Evolutionary conservation across 75 land plant genomes (phyloP), one percentile per base, ranked within the genome.

Genomic region (Cryptomeria japonica): DNA sequence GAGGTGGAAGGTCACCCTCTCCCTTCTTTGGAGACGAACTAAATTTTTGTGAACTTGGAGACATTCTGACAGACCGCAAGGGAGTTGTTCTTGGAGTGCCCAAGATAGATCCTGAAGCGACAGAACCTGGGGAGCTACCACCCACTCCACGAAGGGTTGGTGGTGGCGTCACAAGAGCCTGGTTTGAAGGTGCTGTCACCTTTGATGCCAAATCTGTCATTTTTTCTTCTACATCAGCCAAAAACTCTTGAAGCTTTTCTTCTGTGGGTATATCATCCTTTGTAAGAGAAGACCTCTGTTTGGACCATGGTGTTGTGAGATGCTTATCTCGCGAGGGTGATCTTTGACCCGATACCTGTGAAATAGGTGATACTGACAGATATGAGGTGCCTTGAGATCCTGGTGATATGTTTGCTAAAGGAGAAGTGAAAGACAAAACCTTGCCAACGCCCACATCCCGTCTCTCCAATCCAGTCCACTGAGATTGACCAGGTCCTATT

Each of bases 61-160:
- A 98, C 93, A 96, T 94, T 86, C 99, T 93, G 86, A 97, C 92
- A n/a, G 99, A 89, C 89, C 99, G 94, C 80, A 97, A 68, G 39
- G 97, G 97, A 58, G 97, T 95, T 87, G 92, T 94, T 88, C 94
- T 92, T 28, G 94, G 91, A 75, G 97, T 90, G 87, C 96, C 94
- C 79, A 94, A 91, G 76, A 96, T 85, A 49, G 90, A 90, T 75
- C 88, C 92, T 87, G 95, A 92, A 58, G 49, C 88, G 28, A 91
- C 41, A 42, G 95, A 88, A 51, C 89, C 88, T 28, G 95, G 95
- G 49, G 91, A 93, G 14, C 89, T 80, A 3, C 92, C 41, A 13
- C 91, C 89, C 55, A 95, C 93, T n/a, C 97, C 93, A 58, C 89
- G 93, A 31, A 93, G 73, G 41, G 94, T 93, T 0, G 97, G 93